Conservation (phyloP, 2,329 filamentous ascomycete genomes). For the Curvularia sp. region DNA sequence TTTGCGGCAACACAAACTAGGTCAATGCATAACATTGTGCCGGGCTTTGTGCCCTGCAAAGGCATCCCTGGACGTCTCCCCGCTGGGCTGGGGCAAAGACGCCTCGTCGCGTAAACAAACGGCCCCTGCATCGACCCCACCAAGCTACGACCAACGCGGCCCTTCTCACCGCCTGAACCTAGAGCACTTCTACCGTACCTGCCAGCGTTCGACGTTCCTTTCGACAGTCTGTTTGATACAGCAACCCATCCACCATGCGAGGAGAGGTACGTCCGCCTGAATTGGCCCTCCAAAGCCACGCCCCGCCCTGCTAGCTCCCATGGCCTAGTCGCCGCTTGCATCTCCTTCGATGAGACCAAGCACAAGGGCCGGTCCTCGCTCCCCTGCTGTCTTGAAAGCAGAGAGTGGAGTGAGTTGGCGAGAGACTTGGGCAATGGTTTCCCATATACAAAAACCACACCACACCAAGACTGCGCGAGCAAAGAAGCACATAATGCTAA, state of each 20-base stretch:
- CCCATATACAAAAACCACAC: not conserved
- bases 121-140: slow-evolving; percentile 31
- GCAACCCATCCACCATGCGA: slow-evolving; percentile 47
- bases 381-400: not conserved
- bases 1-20: not conserved
- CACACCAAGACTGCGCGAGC: not conserved
- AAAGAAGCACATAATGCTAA: slow-evolving; percentile 19
- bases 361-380: not conserved
- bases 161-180: slow-evolving; percentile 26
- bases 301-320: not conserved
- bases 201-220: slow-evolving; percentile 23
- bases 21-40: not conserved
- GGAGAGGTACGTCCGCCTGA: slow-evolving; percentile 48
- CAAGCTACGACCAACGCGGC: slow-evolving; percentile 30
- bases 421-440: not conserved
- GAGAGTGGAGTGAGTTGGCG: not conserved
- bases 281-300: slow-evolving; percentile 4
- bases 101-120: slow-evolving; percentile 24
- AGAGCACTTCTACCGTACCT: slow-evolving; percentile 19
- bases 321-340: slow-evolving; percentile 13
- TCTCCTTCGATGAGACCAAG: slow-evolving; percentile 11
- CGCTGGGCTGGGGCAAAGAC: slow-evolving; percentile 16
- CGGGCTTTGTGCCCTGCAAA: not conserved
- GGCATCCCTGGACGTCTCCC: slow-evolving; percentile 3
- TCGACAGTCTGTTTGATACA: slow-evolving; percentile 47